Base-by-base conservation (phyloP, 2,329 filamentous ascomycete species). In the Arthrinium puccinioides region DNA sequence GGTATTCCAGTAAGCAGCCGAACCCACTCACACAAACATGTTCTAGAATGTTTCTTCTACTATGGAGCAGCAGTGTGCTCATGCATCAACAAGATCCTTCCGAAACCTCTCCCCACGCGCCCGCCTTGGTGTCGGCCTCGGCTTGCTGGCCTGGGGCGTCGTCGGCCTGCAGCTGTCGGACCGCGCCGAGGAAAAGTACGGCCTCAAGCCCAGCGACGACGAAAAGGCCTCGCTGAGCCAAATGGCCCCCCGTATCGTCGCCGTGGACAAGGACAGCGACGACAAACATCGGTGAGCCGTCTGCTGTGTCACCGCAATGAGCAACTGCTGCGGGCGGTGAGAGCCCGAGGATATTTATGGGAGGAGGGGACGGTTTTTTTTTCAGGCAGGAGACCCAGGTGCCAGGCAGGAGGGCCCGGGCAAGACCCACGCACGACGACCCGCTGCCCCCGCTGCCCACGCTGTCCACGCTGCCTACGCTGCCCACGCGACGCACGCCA, bases 101-200 rank as follows among this genome's bases (percentile, higher is more conserved):
- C 80, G 73, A 54, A 77, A 74, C 50, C 79, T 94, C 37, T 66
- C 81, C 4, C 74, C 82, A 14, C 80, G 75, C 48, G 82, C 84
- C 18, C 83, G 84, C 39, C 63, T 86, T 28, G 63, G 81, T 32
- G 70, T 94, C 44, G 89, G 89, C 48, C 57, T 79, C 33, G 83
- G 79, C 49, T 63, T 94, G 47, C 77, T 95, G 53, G 76, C 76
- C 23, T 95, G 87, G 76, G 87, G 86, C 11, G 64, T 69, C 27
- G 64, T 78, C 27, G 89, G 87, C 13, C 70, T 92, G n/a, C 81
- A 82, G 54, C 54, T 85, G 14, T 79, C 83, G 5, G 84, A 90
- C 54, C 70, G 70, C 40, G 78, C 82, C 13, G 88, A 90, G 61
- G 74, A 84, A 54, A 78, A 72, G 28, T 72, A 89, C 43, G 84